Evolutionary conservation across 805 yeast species (phyloP).

Genomic region (Yamadazyma paraphyllophila): DNA sequence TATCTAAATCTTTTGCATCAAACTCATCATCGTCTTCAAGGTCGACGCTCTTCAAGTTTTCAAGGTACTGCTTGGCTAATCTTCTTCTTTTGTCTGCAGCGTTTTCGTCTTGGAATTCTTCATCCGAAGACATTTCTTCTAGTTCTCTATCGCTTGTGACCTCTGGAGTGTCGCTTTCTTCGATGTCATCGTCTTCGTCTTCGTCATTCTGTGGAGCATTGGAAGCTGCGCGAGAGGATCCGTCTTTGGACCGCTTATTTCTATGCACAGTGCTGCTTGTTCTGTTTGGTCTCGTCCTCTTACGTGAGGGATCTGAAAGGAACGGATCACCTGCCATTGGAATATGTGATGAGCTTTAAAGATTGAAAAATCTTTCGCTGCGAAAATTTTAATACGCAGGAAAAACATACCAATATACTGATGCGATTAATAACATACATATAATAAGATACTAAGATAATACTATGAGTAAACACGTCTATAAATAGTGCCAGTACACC

Average conservation of each 20-base stretch:
- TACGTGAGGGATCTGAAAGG: conserved; percentile 58
- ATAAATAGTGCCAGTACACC: too few relatives aligned
- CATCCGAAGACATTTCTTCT: conserved; percentile 57
- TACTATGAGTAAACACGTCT: too few relatives aligned
- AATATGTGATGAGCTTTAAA: conserved; percentile 1
- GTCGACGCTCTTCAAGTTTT: conserved; percentile 56
- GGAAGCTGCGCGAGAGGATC: too few relatives aligned
- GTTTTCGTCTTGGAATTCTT: conserved; percentile 69
- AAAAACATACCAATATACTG: neutral
- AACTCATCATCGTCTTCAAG: conserved; percentile 42
- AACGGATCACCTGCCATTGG: conserved; percentile 60
- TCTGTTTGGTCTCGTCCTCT: conserved; percentile 40
- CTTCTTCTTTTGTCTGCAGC: conserved; percentile 94
- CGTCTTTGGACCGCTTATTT: neutral
- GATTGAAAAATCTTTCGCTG: conserved; percentile 14
- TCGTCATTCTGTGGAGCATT: conserved; percentile 41
- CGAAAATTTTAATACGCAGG: conserved; percentile 8
- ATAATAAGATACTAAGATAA: too few relatives aligned
- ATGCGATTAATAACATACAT: too few relatives aligned
- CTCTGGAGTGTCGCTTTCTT: conserved; percentile 46
- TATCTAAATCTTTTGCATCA: conserved; percentile 89
- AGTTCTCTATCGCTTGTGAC: conserved; percentile 39
- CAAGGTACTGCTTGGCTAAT: conserved; percentile 88
- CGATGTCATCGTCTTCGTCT: conserved; percentile 44
- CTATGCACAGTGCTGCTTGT: conserved; percentile 15